Evolutionary conservation across 331 rosid species (phyloP).

Genomic region (Rosa hybrid): DNA sequence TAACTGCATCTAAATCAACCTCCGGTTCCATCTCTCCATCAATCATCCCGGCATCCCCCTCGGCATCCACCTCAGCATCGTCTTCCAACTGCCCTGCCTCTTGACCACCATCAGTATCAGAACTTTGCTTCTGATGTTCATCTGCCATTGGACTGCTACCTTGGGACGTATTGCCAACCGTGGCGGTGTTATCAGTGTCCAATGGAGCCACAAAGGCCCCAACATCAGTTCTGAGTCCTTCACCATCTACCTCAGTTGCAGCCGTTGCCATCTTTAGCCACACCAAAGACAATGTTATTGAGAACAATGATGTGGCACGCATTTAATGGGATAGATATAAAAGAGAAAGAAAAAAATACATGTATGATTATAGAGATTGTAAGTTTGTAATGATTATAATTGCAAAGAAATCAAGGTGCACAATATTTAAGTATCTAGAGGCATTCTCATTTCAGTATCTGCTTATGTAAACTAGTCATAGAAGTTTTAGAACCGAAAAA

Average conservation of each 20-base stretch:
- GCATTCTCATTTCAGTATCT: neutral
- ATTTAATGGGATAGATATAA: neutral
- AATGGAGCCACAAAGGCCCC: slow-evolving; percentile 48
- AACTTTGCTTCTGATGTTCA: slow-evolving; percentile 74
- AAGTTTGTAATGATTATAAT: neutral
- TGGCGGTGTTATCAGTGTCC: slow-evolving; percentile 53
- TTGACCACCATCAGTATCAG: slow-evolving; percentile 72
- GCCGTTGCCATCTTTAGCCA: slow-evolving; percentile 53
- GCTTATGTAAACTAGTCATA: neutral
- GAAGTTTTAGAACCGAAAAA: neutral
- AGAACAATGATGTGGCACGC: slow-evolving; percentile 2
- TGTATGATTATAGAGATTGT: neutral
- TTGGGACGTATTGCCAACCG: slow-evolving; percentile 52
- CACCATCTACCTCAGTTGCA: slow-evolving; percentile 69
- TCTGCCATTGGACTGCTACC: slow-evolving; percentile 61
- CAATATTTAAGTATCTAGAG: neutral
- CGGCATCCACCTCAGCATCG: slow-evolving; percentile 76
- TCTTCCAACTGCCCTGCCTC: slow-evolving; percentile 89
- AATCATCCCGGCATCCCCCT: slow-evolving; percentile 76
- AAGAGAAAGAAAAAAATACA: neutral
- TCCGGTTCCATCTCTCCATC: slow-evolving; percentile 85
- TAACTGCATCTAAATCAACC: slow-evolving; percentile 65
- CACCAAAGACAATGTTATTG: slow-evolving; percentile 11
- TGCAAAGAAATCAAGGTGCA: neutral
- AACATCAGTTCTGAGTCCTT: slow-evolving; percentile 58